Percentiles rank a stretch among this genome's conserved stretches.
Conservation (phyloP, 2,329 filamentous ascomycete species). For the Claviceps maximensis region DNA sequence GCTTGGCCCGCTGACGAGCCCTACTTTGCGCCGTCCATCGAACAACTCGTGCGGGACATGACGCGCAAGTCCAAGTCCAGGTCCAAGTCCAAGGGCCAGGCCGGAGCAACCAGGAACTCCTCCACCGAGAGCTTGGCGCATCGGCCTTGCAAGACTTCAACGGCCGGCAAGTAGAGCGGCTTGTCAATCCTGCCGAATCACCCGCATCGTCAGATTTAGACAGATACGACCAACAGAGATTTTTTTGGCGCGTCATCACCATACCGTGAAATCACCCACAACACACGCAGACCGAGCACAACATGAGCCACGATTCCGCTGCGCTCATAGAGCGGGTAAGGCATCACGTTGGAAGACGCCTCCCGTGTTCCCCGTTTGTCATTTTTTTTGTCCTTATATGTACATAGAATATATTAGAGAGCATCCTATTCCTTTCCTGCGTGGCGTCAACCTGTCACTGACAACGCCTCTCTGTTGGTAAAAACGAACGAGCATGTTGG, state of each 20-base stretch:
- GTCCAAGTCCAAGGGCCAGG: background rate
- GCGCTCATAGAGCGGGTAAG: background rate
- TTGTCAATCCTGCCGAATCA: too few relatives aligned
- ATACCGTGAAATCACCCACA: background rate
- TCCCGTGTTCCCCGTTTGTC: background rate
- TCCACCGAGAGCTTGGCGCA: background rate
- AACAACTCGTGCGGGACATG: background rate
- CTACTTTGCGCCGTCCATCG: slow-evolving; percentile 6
- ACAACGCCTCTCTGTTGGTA: background rate
- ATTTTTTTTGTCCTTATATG: background rate
- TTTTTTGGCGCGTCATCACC: background rate
- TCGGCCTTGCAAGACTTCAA: background rate
- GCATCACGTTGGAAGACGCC: background rate
- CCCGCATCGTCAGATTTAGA: background rate
- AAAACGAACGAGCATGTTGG: too few relatives aligned
- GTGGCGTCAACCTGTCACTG: background rate
- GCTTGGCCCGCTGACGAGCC: slow-evolving; percentile 18
- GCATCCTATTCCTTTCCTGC: background rate
- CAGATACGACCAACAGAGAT: background rate
- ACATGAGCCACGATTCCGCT: background rate
- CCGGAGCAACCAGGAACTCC: background rate
- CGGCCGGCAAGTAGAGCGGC: background rate
- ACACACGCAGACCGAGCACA: background rate
- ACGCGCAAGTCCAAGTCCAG: background rate
- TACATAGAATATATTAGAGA: background rate